Evolutionary conservation across 1,284 basidiomycete genomes (phyloP).

Genomic region (Xerocomus amazonicus): DNA sequence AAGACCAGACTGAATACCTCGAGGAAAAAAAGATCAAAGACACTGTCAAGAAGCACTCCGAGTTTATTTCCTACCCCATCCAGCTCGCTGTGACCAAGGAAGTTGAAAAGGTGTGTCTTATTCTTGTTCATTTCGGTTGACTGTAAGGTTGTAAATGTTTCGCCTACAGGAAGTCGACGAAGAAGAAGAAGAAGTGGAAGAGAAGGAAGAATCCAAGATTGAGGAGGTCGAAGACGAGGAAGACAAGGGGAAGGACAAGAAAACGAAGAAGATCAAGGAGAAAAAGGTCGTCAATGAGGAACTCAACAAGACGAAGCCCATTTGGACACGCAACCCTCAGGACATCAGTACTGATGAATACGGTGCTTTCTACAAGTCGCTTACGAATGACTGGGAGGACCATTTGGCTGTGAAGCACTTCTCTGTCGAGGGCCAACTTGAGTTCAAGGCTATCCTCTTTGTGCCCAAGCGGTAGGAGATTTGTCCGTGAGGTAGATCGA

Average conservation of each 20-base stretch:
- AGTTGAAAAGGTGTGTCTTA: conserved; percentile 81
- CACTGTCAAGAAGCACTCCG: conserved; percentile 99
- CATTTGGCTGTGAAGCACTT: conserved; percentile 99
- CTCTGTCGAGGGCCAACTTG: conserved; percentile 99
- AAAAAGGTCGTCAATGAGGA: conserved; percentile 89
- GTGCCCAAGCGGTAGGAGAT: conserved; percentile 84
- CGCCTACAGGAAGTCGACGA: conserved; percentile 76
- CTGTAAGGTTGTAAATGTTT: no score
- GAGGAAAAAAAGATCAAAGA: conserved; percentile 99
- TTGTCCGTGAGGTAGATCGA: background rate
- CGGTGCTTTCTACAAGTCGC: conserved; percentile 97
- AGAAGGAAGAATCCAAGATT: conserved; percentile 68
- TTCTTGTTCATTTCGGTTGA: background rate
- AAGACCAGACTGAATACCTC: conserved; percentile 98
- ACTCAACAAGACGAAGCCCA: conserved; percentile 99
- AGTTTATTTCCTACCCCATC: conserved; percentile 99
- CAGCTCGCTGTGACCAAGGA: conserved; percentile 99
- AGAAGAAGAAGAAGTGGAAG: conserved; percentile 62
- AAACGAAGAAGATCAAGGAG: conserved; percentile 98
- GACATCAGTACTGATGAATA: conserved; percentile 96
- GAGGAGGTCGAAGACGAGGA: conserved; percentile 82
- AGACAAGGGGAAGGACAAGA: conserved; percentile 87
- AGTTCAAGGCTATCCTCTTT: conserved; percentile 99
- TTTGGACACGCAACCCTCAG: conserved; percentile 98
- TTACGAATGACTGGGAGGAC: conserved; percentile 99